Evolutionary conservation across 2,329 filamentous ascomycete species (phyloP).

Genomic region (Chrysoporthe deuterocubensis): DNA sequence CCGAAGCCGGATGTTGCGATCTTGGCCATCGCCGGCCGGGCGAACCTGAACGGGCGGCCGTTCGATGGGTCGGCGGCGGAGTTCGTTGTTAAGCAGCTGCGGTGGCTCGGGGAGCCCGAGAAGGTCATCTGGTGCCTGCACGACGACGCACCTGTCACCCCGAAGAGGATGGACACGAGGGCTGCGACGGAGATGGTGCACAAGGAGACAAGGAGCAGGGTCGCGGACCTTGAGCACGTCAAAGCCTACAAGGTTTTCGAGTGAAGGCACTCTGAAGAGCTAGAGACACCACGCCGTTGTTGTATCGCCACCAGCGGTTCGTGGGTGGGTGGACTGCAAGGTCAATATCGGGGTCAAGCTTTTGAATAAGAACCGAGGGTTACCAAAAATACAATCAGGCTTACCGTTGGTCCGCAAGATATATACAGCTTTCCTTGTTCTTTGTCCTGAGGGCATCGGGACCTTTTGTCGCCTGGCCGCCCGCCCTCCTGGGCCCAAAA

Average conservation of each 20-base stretch:
- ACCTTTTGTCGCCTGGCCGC: no score
- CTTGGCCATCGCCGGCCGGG: constrained; percentile 33
- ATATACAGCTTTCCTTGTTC: neutral
- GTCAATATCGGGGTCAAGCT: neutral
- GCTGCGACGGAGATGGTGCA: constrained; percentile 16
- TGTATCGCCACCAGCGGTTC: no score
- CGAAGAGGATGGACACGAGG: constrained; percentile 16
- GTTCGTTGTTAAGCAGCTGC: constrained; percentile 9
- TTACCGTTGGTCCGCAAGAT: neutral
- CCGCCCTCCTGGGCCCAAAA: no score
- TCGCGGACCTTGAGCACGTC: constrained; percentile 11
- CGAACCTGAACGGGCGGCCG: constrained; percentile 29
- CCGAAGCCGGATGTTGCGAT: constrained; percentile 34
- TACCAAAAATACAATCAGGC: neutral
- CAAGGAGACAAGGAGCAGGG: constrained; percentile 5
- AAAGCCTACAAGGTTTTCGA: constrained; percentile 12
- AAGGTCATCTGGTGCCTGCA: constrained; percentile 21
- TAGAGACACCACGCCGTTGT: no score
- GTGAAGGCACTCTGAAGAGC: neutral
- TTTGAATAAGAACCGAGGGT: no score
- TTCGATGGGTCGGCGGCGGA: constrained; percentile 20
- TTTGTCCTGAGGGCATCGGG: no score
- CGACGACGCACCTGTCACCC: constrained; percentile 11
- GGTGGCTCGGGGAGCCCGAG: constrained; percentile 14
- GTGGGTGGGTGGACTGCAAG: no score